Evolutionary conservation across 2,329 filamentous ascomycete genomes (phyloP).

Genomic region (Sporothrix inflata): DNA sequence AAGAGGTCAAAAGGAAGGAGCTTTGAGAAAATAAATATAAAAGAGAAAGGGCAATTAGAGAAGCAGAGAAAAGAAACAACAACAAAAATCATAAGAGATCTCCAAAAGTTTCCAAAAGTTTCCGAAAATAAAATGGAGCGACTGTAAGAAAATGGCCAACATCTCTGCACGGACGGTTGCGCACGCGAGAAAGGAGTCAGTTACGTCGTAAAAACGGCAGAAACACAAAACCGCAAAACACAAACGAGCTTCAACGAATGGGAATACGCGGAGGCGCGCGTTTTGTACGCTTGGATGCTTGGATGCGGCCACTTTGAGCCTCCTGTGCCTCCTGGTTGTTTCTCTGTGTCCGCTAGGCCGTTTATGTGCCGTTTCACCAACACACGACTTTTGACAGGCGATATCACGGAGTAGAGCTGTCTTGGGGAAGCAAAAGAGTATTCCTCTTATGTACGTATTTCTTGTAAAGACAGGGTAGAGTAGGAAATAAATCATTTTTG

Average conservation of each 20-base stretch:
- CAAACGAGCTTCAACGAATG: background rate
- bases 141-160: too few relatives aligned
- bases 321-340: background rate
- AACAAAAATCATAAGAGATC: background rate
- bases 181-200: background rate
- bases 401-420: background rate
- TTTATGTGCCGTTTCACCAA: constrained; percentile 11
- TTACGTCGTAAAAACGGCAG: background rate
- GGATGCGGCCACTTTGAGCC: background rate
- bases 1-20: background rate
- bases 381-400: background rate
- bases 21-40: background rate
- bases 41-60: background rate
- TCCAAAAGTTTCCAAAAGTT: background rate
- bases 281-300: background rate
- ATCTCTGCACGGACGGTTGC: background rate
- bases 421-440: background rate
- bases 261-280: background rate
- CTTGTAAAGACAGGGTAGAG: too few relatives aligned
- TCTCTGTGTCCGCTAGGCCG: background rate
- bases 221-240: constrained; percentile 1
- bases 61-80: background rate
- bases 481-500: too few relatives aligned
- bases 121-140: too few relatives aligned
- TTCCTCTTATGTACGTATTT: too few relatives aligned